Percentiles rank a stretch among this genome's conserved stretches.
These are phyloP conservation scores for Sclerotinia sclerotiorum DNA, from an alignment of 2,329 filamentous ascomycete genomes.

Conservation along the genomic window DNA sequence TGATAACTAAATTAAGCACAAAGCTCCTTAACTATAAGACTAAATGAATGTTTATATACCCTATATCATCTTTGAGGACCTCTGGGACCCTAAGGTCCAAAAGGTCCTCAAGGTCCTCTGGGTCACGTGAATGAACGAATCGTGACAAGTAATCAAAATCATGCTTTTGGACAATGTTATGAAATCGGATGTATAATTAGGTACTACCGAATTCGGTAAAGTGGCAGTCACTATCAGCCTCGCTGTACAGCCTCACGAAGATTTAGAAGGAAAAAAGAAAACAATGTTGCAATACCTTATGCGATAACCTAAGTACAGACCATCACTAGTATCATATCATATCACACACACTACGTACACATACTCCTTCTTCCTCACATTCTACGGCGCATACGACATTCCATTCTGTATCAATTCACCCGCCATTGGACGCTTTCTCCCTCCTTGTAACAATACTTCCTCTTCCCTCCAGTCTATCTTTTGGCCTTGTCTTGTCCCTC, in stretches of 20 bases:
- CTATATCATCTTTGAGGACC: too few species aligned
- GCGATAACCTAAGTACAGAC: too few species aligned
- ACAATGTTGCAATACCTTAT: background rate
- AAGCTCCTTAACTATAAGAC: too few species aligned
- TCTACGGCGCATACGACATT: background rate
- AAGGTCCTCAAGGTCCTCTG: too few species aligned
- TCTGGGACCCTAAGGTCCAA: too few species aligned
- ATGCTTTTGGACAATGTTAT: too few species aligned
- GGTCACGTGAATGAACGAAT: too few species aligned
- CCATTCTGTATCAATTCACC: background rate
- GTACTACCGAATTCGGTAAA: background rate
- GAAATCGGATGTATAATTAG: too few species aligned
- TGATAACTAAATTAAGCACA: too few species aligned
- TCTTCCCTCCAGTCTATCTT: background rate
- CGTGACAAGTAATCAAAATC: too few species aligned
- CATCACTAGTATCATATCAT: background rate
- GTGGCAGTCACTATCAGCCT: background rate
- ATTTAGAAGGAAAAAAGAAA: constrained; percentile 1
- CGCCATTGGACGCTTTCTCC: background rate
- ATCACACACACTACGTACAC: background rate
- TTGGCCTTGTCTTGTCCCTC: background rate
- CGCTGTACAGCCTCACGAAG: background rate
- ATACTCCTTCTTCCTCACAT: background rate
- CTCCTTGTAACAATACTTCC: background rate
- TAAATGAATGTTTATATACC: too few species aligned